phyloP scores from a whole-genome alignment of 345 rosid species.

The Eutrema heterophyllum region DNA sequence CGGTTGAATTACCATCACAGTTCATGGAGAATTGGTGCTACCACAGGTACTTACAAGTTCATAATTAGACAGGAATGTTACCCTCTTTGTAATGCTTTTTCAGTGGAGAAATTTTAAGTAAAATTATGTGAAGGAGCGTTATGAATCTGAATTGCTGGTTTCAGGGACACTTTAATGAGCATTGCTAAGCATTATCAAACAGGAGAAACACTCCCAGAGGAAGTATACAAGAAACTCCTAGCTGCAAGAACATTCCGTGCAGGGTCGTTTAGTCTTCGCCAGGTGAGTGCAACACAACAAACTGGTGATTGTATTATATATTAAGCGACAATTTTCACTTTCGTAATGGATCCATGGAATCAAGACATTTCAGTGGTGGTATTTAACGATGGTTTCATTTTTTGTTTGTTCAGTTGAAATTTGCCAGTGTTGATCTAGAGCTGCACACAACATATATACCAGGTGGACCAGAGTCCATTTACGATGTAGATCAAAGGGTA shows the following conservation, averaged over 20 bases:
- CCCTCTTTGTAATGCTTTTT: background rate
- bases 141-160: constrained; percentile 11
- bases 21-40: constrained; percentile 99
- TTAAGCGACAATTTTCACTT: background rate
- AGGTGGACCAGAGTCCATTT: constrained; percentile 68
- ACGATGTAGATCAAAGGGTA: constrained; percentile 72
- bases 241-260: constrained; percentile 93
- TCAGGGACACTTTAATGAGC: constrained; percentile 88
- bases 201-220: constrained; percentile 82
- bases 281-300: constrained; percentile 34
- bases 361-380: background rate
- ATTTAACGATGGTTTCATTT: background rate
- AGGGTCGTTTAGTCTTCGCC: constrained; percentile 83
- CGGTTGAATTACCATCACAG: constrained; percentile 90
- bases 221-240: constrained; percentile 69
- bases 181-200: constrained; percentile 87
- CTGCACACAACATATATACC: constrained; percentile 67
- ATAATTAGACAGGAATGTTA: background rate
- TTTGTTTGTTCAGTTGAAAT: constrained; percentile 48
- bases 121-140: background rate
- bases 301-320: background rate
- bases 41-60: constrained; percentile 53
- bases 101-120: background rate
- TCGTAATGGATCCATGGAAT: background rate
- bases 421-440: constrained; percentile 72